Base-by-base conservation (phyloP, 2,329 filamentous ascomycete genomes). In the Amphichorda felina region DNA sequence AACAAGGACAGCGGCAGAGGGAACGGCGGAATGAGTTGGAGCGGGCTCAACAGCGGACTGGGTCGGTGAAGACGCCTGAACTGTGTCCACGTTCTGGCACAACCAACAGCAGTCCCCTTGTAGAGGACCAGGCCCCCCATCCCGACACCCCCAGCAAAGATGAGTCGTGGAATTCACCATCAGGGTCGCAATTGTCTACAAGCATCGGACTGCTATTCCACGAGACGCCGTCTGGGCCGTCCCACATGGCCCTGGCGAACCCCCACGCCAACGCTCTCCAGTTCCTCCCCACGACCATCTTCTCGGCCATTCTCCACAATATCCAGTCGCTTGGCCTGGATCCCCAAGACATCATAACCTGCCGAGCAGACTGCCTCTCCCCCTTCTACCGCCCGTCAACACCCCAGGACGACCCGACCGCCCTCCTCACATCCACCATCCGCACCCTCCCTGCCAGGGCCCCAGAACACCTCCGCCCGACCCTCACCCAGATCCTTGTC, bases 401-500 rank as follows among this genome's bases (percentile, higher is more conserved):
- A 1, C 33, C 37, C 1, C 34, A 34, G 0, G 31, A 30, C 1
- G 35, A 45, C 3, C 40, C 41, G 3, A 15, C 33, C 2, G n/a
- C 34, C 1, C 38, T 50, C 1, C 11, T 42, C 2, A 26, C 34
- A 7, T 35, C 37, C 2, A 18, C 21, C 14, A 14, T n/a, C 10
- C 9, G 28, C 1, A 29, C 34, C 1, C 16, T 29, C 0, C 31
- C 38, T 0, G 13, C 34, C 2, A 30, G 32, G 4, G 24, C 41
- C 0, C 50, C 50, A 3, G 1, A 29, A 0, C 41, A 51, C 8
- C 41, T 53, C 1, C 43, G 41, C 0, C 50, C 50, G 4, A 52
- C 50, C 1, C 35, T 50, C 25, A 42, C 45, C 0, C 50, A 53
- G 15, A 28, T 52, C 2, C 39, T 52, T 3, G 42, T 52, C 4